Evolutionary conservation across 2,329 filamentous ascomycete species (phyloP), one percentile per base, ranked within the genome.

Genomic region (Dissoconium aciculare): DNA sequence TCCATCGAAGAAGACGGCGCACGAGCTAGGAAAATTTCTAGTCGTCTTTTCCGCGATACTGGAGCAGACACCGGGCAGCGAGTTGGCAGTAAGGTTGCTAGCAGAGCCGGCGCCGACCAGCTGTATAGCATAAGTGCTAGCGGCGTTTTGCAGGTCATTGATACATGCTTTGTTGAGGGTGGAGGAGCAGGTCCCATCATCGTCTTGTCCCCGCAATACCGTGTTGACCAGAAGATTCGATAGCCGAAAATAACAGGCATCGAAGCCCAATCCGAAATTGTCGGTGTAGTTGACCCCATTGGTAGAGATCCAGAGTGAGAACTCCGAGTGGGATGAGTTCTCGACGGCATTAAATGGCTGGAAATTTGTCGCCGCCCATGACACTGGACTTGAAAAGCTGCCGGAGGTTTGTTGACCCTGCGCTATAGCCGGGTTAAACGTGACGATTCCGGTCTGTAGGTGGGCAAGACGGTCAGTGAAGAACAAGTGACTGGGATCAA

Each of bases 251-350:
- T 37, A 38, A 21, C 37, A 40, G 1, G 31, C 30, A 13, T 37
- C 35, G 23, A 33, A 40, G 14, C 37, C 37, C 3, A 39, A 15
- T 5, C 12, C 13, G 29, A 28, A 35, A 32, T 37, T 31, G 16
- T 37, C 27, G 11, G 28, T 16, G 15, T 27, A 37, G 17, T 39
- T 37, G 8, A 25, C 16, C 4, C 10, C 17, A 11, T 26, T 27
- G n/a, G 34, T 26, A 14, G 30, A 34, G 17, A 39, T 33, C 37
- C 37, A 39, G 8, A 39, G 24, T 4, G 34, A 34, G 5, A 39
- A 15, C 24, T 39, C 34, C 11, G 35, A 28, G 11, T 28, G 19
- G 27, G 27, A 26, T n/a, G 28, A 9, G 17, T 27, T 29, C 13
- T 14, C 16, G 12, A 3, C 28, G 11, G 26, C 17, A 26, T 34